phyloP scores from a whole-genome alignment of 768 basidiomycete species.

The Kwoniella dendrophila region DNA sequence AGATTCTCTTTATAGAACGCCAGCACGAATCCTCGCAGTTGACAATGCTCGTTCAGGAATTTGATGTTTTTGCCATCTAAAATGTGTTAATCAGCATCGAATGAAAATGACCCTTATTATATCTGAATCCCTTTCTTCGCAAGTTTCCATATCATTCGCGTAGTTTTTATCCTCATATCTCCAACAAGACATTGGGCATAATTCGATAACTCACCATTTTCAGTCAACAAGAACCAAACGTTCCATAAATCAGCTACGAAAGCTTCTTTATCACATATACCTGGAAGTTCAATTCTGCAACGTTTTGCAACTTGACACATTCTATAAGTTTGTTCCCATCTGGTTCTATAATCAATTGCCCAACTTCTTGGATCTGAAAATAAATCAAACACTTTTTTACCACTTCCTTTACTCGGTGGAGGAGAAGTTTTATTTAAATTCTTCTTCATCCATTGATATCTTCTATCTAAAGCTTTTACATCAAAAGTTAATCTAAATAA shows the following conservation, averaged over 20 bases:
- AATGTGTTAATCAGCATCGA: too few species aligned
- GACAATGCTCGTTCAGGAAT: slow-evolving; percentile 44
- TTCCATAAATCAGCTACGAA: slow-evolving; percentile 46
- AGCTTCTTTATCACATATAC: slow-evolving; percentile 26
- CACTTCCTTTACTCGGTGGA: neutral
- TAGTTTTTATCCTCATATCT: too few species aligned
- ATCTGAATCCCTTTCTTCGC: neutral
- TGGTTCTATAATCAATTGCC: slow-evolving; percentile 49
- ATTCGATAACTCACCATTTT: slow-evolving; percentile 55
- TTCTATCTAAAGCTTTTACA: slow-evolving; percentile 38
- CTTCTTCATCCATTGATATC: slow-evolving; percentile 44
- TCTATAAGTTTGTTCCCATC: slow-evolving; percentile 38
- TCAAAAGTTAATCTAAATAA: slow-evolving; percentile 52
- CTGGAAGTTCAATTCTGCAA: slow-evolving; percentile 22
- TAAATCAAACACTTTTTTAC: slow-evolving; percentile 36
- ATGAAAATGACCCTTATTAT: neutral
- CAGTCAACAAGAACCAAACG: slow-evolving; percentile 53
- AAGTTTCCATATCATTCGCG: too few species aligned
- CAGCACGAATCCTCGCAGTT: slow-evolving; percentile 42
- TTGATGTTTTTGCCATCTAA: slow-evolving; percentile 49
- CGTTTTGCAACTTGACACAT: slow-evolving; percentile 32
- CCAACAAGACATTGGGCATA: neutral
- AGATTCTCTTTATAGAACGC: slow-evolving; percentile 51
- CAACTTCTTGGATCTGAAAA: slow-evolving; percentile 42
- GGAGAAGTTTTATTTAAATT: slow-evolving; percentile 13